Evolutionary conservation across 306 rosid species (phyloP), one percentile per base, ranked within the genome.

Genomic region (Cucumis hystrix): DNA sequence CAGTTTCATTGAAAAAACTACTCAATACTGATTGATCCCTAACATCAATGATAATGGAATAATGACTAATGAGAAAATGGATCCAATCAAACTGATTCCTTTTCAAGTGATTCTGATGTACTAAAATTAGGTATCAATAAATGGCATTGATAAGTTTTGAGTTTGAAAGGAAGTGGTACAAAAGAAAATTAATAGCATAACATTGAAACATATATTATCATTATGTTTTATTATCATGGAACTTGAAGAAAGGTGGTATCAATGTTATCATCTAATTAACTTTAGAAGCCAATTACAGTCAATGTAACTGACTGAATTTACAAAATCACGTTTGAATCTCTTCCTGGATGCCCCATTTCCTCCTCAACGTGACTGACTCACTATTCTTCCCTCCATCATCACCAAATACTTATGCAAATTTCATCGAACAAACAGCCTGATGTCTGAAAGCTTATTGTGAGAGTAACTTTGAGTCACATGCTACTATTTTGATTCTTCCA

Each of bases 391-490:
- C 20, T 47, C 43, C 3, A 23, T 7, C 41, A 14, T 25, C 75
- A 47, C 40, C 75, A 21, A 47, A 70, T 70, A 70, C 47, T 21
- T 49, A 47, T 47, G 77, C 62, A 28, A 51, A 28, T 51, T 30
- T 28, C n/a, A 23, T 71, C 23, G 6, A 39, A 30, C 18, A 18
- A 41, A 5, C 30, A 1, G 25, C 51, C 51, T 33, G 78, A 35
- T 57, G 1, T 58, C 18, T 37, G 28, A 30, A 58, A 57, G 56
- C 81, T 83, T 82, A 95, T 80, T 92, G 97, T 6, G 91, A 37
- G 81, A 95, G 97, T 87, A 95, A 82, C 90, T 92, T 92, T n/a
- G 98, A 92, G 81, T 95, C 97, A 40, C 98, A 95, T 16, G 98
- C 98, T 77, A 95, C 98, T 37, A 95, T 95, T 84, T 95, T 95